Conservation (phyloP, 169 alveolate species). For the Eimeria praecox region DNA sequence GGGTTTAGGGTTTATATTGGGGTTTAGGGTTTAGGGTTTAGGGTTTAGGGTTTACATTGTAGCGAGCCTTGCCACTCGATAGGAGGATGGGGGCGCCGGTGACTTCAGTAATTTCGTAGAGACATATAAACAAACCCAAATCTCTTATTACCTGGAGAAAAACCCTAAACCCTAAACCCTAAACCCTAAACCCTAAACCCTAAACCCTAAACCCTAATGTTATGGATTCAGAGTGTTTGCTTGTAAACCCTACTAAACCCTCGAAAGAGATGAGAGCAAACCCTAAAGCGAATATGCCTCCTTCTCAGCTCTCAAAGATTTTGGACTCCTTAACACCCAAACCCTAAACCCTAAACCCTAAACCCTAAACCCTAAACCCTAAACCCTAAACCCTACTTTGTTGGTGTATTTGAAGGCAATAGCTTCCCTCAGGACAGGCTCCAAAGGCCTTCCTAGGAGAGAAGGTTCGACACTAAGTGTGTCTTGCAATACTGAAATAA, state of each 20-base stretch:
- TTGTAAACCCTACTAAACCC: not conserved
- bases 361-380: too few species aligned
- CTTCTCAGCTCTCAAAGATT: not conserved
- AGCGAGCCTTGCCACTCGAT: not conserved
- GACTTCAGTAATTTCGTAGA: not conserved
- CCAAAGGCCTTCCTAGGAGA: conserved; percentile 19
- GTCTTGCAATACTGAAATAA: not conserved
- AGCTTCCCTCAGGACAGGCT: not conserved
- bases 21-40: not conserved
- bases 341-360: not conserved
- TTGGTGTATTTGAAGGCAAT: conserved; percentile 7
- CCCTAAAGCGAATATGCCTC: too few species aligned
- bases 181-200: conserved; percentile 47
- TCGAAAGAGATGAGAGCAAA: too few species aligned
- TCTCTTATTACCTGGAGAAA: not conserved
- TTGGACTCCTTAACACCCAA: not conserved
- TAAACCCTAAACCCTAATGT: not conserved
- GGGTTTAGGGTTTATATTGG: not conserved
- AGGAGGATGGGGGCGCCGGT: conserved; percentile 1
- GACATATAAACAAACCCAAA: not conserved
- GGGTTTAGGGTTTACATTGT: conserved; percentile 46
- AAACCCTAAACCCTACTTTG: not conserved
- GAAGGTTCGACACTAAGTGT: conserved; percentile 1
- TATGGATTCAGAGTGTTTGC: not conserved
- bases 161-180: conserved; percentile 25